These are phyloP conservation scores for Sporisorium iseilematis-ciliati DNA, from an alignment of 1,284 basidiomycete species.

Conservation along the genomic window DNA sequence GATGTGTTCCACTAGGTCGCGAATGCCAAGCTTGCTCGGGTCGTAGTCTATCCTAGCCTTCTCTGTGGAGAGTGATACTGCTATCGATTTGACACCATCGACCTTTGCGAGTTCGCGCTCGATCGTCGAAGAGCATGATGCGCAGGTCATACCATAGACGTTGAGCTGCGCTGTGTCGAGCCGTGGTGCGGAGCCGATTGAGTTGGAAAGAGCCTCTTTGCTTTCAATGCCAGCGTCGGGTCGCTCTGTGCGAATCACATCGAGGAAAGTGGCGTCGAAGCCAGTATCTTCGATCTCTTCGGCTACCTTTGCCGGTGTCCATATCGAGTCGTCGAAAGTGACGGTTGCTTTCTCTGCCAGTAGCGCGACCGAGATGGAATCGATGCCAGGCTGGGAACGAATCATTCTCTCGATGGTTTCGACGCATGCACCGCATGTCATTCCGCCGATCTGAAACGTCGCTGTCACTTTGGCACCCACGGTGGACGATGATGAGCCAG, in stretches of 20 bases:
- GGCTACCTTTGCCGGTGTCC: conserved; percentile 78
- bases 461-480: conserved; percentile 41
- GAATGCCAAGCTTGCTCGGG: conserved; percentile 42
- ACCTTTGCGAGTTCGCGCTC: conserved; percentile 81
- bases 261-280: conserved; percentile 78
- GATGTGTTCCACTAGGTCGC: conserved; percentile 62
- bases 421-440: conserved; percentile 91
- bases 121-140: conserved; percentile 82
- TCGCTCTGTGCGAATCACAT: conserved; percentile 31
- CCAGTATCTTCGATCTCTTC: conserved; percentile 92
- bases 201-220: conserved; percentile 5
- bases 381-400: conserved; percentile 84
- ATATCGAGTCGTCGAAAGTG: conserved; percentile 84
- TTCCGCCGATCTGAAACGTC: conserved; percentile 85
- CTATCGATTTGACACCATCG: conserved; percentile 54
- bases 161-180: conserved; percentile 72
- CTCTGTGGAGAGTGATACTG: conserved; percentile 62
- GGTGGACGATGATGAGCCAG: conserved; percentile 10
- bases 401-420: conserved; percentile 94
- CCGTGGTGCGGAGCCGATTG: background rate
- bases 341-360: conserved; percentile 92
- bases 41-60: conserved; percentile 61
- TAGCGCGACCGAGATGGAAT: conserved; percentile 89
- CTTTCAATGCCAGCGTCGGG: background rate
- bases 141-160: conserved; percentile 91